These are phyloP conservation scores for Cercospora beticola DNA, from an alignment of 2,329 filamentous ascomycete species.

Conservation along the genomic window DNA sequence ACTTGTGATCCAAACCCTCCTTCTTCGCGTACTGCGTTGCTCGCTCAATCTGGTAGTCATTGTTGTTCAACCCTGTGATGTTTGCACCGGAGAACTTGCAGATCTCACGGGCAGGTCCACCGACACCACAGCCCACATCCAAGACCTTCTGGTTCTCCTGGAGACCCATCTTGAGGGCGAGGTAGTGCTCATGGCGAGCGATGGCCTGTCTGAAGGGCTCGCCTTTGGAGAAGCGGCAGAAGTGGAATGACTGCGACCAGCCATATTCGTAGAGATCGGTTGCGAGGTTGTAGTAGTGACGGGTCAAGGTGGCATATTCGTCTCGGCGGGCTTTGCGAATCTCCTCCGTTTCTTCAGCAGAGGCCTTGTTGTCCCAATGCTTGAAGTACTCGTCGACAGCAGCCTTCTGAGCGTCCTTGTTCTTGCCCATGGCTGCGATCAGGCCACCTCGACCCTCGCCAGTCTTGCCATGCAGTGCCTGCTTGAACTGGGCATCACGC, in stretches of 20 bases:
- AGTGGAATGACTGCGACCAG: conserved; percentile 96
- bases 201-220: conserved; percentile 90
- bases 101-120: conserved; percentile 92
- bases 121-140: conserved; percentile 95
- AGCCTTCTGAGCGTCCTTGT: conserved; percentile 72
- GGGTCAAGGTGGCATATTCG: conserved; percentile 89
- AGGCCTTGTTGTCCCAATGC: conserved; percentile 87
- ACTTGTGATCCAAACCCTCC: conserved; percentile 75
- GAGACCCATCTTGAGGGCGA: conserved; percentile 84
- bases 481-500: conserved; percentile 73
- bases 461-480: conserved; percentile 72
- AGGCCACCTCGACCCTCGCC: conserved; percentile 77
- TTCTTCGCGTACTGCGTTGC: conserved; percentile 81
- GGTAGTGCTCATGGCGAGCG: conserved; percentile 95
- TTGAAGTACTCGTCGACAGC: conserved; percentile 93
- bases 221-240: conserved; percentile 85
- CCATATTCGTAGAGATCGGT: conserved; percentile 67
- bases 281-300: conserved; percentile 63
- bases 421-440: conserved; percentile 81
- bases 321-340: conserved; percentile 72
- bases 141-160: conserved; percentile 84
- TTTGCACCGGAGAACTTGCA: conserved; percentile 91
- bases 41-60: conserved; percentile 97
- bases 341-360: conserved; percentile 76
- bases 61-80: conserved; percentile 94